Evolutionary conservation across 345 rosid genomes (phyloP), one percentile per base, ranked within the genome.

Genomic region (Eutrema japonicum): DNA sequence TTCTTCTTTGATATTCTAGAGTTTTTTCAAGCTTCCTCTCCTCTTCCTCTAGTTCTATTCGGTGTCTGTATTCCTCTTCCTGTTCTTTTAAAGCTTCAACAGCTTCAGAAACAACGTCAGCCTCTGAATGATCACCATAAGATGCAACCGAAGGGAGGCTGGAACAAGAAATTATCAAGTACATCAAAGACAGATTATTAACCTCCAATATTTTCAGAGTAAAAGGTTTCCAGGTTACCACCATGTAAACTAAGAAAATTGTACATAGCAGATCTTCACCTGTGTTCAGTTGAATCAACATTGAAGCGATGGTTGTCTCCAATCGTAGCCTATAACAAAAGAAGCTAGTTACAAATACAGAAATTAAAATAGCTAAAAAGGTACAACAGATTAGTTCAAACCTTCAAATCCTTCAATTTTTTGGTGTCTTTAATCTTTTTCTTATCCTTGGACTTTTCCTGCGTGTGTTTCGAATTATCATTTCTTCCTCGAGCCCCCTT

Each of bases 11-110:
- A 77, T 89, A 88, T 80, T 88, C 93, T 60, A 95, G 73, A 32
- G 94, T 83, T 81, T 85, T 93, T 81, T 88, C 90, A 26, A 92
- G 96, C 84, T 88, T 90, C 77, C 88, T 84, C 74, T 87, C 99
- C 89, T 92, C 97, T 48, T 80, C 92, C 83, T 90, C 96, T 66
- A 86, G 88, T 88, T 92, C 96, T 68, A 85, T 77, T 82, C 72
- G 86, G 76, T 82, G 87, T 82, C 83, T 86, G 68, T 83, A 73
- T 82, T 89, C 96, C 72, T 89, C 97, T 64, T 89, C 96, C 77
- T 80, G 87, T 60, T 82, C 82, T 79, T 83, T 87, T 59, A 83
- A 76, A 73, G 80, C 84, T 67, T 82, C 82, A 64, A 73, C 83
- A 74, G 77, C 76, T 72, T 52, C 63, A 66, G 79, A 72, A 81